Conservation (phyloP, 345 rosid species). For the Salix koriyanagi region DNA sequence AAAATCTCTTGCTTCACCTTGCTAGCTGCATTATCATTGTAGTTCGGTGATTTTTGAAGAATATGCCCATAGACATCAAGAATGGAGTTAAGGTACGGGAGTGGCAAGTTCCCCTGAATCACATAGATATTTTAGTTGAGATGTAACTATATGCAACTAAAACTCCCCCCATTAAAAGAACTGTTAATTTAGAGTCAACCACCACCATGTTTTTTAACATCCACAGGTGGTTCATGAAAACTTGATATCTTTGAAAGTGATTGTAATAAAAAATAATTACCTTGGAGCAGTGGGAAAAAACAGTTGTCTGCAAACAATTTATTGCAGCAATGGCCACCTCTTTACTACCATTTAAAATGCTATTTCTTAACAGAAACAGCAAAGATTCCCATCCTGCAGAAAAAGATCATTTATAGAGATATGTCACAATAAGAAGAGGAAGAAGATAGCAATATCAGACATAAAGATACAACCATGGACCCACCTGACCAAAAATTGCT, state of each 20-base stretch:
- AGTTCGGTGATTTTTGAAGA: conserved; percentile 64
- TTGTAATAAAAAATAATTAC: conserved; percentile 32
- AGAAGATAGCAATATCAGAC: background rate
- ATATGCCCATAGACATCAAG: conserved; percentile 76
- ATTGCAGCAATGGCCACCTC: conserved; percentile 92
- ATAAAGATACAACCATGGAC: conserved; percentile 7
- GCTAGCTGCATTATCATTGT: conserved; percentile 48
- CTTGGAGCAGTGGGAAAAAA: conserved; percentile 72
- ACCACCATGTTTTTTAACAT: background rate
- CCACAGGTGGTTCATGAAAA: conserved; percentile 1
- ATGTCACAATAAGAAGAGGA: background rate
- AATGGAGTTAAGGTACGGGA: conserved; percentile 73
- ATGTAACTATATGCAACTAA: background rate
- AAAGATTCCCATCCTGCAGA: conserved; percentile 88
- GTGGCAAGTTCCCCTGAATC: conserved; percentile 63
- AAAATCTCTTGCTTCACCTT: conserved; percentile 93
- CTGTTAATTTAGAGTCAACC: background rate
- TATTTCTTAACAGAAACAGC: conserved; percentile 66
- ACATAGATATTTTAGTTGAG: conserved; percentile 10
- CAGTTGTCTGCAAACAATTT: conserved; percentile 80
- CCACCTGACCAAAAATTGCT: conserved; percentile 86
- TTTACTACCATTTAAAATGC: conserved; percentile 80
- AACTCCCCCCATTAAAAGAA: background rate
- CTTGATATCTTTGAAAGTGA: background rate
- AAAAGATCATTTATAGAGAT: conserved; percentile 3